Conservation (phyloP, 345 rosid species). For the Arabidopsis thaliana region TAIR10.1 NC_003070.9:12351501-12352000, state of each 20-base stretch:
- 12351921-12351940: neutral
- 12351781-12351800: conserved; percentile 61
- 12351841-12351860: conserved; percentile 66
- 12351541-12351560: conserved; percentile 14
- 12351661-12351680: conserved; percentile 17
- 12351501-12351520: conserved; percentile 18
- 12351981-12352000: neutral
- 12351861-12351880: conserved; percentile 1
- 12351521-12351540: conserved; percentile 18
- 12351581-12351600: neutral
- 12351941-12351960: neutral
- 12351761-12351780: conserved; percentile 74
- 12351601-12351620: conserved; percentile 40
- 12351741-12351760: conserved; percentile 74
- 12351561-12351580: neutral
- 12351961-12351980: neutral
- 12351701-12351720: conserved; percentile 34
- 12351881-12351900: conserved; percentile 17
- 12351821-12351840: conserved; percentile 66
- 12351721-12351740: conserved; percentile 58
- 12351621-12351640: conserved; percentile 41
- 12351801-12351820: conserved; percentile 59
- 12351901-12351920: conserved; percentile 35
- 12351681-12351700: neutral
- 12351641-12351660: conserved; percentile 28